Percentiles rank a stretch among this genome's conserved stretches.
Conservation (phyloP, 805 yeast species). For the Candida ascalaphidarum region DNA sequence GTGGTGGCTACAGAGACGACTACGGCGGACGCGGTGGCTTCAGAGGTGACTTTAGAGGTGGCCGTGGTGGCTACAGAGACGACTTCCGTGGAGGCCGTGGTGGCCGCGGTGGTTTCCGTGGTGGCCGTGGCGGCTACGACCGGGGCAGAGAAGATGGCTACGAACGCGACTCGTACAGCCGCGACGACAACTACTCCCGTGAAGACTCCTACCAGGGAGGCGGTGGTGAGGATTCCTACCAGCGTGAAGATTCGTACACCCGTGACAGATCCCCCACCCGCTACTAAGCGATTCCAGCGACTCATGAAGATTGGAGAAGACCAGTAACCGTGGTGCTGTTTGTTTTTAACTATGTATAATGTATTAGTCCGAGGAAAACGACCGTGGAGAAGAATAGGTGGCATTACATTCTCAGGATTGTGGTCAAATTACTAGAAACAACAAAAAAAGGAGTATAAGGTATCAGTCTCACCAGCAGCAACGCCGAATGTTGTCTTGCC, state of each 20-base stretch:
- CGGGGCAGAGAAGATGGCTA: slow-evolving; percentile 32
- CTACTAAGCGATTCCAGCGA: slow-evolving; percentile 28
- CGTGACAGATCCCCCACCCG: slow-evolving; percentile 69
- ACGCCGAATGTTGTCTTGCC: too few relatives aligned
- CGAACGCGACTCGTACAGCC: too few relatives aligned
- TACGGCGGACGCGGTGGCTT: slow-evolving; percentile 13
- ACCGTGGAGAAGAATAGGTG: too few relatives aligned
- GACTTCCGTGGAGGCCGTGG: slow-evolving; percentile 32
- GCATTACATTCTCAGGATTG: too few relatives aligned
- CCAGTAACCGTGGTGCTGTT: too few relatives aligned
- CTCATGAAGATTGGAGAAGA: not conserved
- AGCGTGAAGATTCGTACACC: slow-evolving; percentile 37
- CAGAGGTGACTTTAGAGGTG: slow-evolving; percentile 28
- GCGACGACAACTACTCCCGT: slow-evolving; percentile 42
- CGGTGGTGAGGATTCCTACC: slow-evolving; percentile 9
- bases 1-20: slow-evolving; percentile 19
- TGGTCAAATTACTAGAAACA: too few relatives aligned
- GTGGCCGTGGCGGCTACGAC: slow-evolving; percentile 3
- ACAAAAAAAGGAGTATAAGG: too few relatives aligned
- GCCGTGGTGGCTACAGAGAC: slow-evolving; percentile 29
- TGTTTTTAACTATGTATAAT: too few relatives aligned
- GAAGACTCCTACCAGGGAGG: too few relatives aligned
- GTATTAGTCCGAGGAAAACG: too few relatives aligned
- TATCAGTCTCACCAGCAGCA: too few relatives aligned
- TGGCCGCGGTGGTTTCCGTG: slow-evolving; percentile 32